These are phyloP conservation scores for Rosa rugosa DNA, from an alignment of 306 rosid species.

Conservation along the genomic window DNA sequence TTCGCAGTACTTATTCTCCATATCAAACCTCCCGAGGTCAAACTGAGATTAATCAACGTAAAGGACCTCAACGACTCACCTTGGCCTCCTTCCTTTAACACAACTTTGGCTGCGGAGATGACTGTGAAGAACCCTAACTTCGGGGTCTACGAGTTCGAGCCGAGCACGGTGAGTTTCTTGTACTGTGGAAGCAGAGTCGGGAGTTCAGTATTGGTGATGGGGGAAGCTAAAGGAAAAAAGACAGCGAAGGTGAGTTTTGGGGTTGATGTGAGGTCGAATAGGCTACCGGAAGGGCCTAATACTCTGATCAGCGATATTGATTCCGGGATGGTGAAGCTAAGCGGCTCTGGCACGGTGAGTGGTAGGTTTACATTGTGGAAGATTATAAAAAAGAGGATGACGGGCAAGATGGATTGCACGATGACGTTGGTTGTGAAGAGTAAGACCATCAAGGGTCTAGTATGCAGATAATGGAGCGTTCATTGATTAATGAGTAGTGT, in stretches of 20 bases:
- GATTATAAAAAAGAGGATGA: no score
- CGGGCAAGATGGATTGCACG: no score
- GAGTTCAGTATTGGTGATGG: conserved; percentile 11
- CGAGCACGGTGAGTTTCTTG: conserved; percentile 24
- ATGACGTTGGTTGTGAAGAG: no score
- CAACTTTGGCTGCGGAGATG: conserved; percentile 33
- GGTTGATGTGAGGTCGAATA: conserved; percentile 26
- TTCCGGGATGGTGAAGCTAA: conserved; percentile 44
- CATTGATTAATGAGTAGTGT: no score
- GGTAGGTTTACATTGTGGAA: conserved; percentile 44
- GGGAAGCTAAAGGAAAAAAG: conserved; percentile 26
- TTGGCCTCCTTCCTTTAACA: conserved; percentile 36
- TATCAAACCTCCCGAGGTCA: conserved; percentile 27
- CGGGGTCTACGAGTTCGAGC: conserved; percentile 40
- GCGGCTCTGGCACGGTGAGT: conserved; percentile 30
- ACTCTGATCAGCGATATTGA: conserved; percentile 27
- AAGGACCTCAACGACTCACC: conserved; percentile 8
- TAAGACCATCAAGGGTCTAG: no score
- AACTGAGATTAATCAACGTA: conserved; percentile 34
- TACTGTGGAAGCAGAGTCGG: conserved; percentile 33
- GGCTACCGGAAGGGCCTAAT: conserved; percentile 1
- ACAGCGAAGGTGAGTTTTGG: conserved; percentile 25
- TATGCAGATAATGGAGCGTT: no score
- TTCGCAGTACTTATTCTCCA: conserved; percentile 43
- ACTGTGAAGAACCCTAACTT: conserved; percentile 50